These are phyloP conservation scores for Coniochaeta sp. DNA, from an alignment of 2,329 filamentous ascomycete species.

Conservation along the genomic window DNA sequence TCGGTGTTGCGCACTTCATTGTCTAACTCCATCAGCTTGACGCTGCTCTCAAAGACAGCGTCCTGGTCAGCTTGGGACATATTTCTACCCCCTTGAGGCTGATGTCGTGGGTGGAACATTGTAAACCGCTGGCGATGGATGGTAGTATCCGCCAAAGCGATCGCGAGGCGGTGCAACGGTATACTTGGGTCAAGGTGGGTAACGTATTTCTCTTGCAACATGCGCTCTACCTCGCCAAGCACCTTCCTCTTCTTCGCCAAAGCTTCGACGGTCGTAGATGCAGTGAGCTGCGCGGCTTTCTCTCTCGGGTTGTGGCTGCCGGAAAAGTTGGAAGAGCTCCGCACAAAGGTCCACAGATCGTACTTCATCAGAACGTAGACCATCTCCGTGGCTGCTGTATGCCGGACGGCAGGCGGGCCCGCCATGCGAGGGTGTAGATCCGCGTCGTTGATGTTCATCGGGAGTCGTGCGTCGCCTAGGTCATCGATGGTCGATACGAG, in stretches of 20 bases:
- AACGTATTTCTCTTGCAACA: slow-evolving; percentile 15
- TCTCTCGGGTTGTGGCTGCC: background rate
- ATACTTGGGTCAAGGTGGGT: slow-evolving; percentile 16
- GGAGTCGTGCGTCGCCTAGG: slow-evolving; percentile 37
- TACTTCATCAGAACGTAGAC: slow-evolving; percentile 29
- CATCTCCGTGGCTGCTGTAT: slow-evolving; percentile 49
- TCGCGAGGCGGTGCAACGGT: slow-evolving; percentile 17
- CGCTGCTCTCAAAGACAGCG: background rate
- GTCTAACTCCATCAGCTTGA: background rate
- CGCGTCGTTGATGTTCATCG: slow-evolving; percentile 48
- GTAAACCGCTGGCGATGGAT: slow-evolving; percentile 21
- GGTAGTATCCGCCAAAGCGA: slow-evolving; percentile 13
- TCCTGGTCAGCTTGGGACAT: background rate
- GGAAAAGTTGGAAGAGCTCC: slow-evolving; percentile 9
- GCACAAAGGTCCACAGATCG: slow-evolving; percentile 18
- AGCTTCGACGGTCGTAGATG: slow-evolving; percentile 5
- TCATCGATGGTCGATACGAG: slow-evolving; percentile 26
- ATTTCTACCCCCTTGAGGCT: slow-evolving; percentile 4
- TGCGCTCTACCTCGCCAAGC: slow-evolving; percentile 18
- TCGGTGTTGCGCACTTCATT: background rate
- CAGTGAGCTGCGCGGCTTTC: slow-evolving; percentile 11
- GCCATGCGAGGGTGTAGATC: slow-evolving; percentile 42
- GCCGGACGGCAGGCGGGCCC: slow-evolving; percentile 33
- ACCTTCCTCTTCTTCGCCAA: slow-evolving; percentile 11
- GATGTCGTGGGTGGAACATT: slow-evolving; percentile 17